phyloP scores from a whole-genome alignment of 2,329 filamentous ascomycete species.

The Herpotrichia juniperi region DNA sequence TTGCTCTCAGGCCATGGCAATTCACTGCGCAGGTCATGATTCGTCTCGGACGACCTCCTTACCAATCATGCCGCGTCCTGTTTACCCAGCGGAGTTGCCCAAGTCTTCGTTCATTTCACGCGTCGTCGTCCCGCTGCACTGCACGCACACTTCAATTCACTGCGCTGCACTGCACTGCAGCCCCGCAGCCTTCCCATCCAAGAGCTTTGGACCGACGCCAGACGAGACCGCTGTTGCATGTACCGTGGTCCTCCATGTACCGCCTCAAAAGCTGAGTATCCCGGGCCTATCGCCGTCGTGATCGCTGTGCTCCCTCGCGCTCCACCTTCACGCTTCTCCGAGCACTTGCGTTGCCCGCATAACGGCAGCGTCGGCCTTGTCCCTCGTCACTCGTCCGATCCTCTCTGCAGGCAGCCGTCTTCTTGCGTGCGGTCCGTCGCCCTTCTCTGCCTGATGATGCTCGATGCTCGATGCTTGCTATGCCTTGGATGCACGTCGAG shows the following conservation, averaged over 20 bases:
- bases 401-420: constrained; percentile 19
- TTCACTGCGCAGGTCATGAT: neutral
- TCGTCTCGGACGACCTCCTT: neutral
- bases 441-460: neutral
- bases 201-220: constrained; percentile 37
- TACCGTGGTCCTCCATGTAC: constrained; percentile 31
- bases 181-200: constrained; percentile 23
- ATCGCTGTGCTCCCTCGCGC: constrained; percentile 7
- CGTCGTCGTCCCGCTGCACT: constrained; percentile 7
- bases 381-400: constrained; percentile 24
- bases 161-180: constrained; percentile 14
- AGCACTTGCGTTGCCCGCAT: constrained; percentile 8
- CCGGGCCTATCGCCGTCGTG: constrained; percentile 29
- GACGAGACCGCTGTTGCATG: constrained; percentile 30
- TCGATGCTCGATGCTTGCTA: neutral
- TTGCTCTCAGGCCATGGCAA: neutral
- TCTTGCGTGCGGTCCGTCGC: no score
- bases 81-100: constrained; percentile 11
- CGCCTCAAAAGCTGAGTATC: constrained; percentile 22
- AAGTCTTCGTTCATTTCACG: neutral
- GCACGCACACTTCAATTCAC: constrained; percentile 6
- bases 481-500: constrained; percentile 1
- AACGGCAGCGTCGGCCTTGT: constrained; percentile 10
- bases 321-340: constrained; percentile 15
- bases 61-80: neutral